Evolutionary conservation across 1,284 basidiomycete species (phyloP).

Genomic region (Sporisorium scitamineum): DNA sequence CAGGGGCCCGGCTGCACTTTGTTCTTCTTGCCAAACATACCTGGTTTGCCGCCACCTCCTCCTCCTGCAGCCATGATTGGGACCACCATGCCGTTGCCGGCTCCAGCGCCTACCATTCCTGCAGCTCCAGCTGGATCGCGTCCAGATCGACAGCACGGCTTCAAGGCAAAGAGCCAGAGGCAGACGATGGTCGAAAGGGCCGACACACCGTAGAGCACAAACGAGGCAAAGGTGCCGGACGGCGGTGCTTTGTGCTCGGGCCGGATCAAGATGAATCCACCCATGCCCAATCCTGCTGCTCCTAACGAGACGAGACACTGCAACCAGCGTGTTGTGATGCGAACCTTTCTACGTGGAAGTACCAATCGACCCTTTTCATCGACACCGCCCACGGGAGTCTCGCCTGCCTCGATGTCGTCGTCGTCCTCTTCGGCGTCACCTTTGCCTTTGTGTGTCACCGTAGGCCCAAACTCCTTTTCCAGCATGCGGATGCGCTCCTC

Average conservation of each 20-base stretch:
- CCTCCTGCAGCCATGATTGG: slow-evolving; percentile 44
- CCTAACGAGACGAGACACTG: slow-evolving; percentile 45
- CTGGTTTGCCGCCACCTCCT: slow-evolving; percentile 12
- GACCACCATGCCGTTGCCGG: slow-evolving; percentile 49
- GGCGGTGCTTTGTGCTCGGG: slow-evolving; percentile 38
- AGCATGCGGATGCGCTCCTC: slow-evolving; percentile 62
- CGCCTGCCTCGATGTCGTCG: slow-evolving; percentile 33
- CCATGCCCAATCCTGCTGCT: slow-evolving; percentile 45
- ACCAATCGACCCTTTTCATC: slow-evolving; percentile 40
- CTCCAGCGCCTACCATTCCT: slow-evolving; percentile 12
- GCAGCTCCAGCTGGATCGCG: slow-evolving; percentile 10
- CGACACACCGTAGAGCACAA: slow-evolving; percentile 49
- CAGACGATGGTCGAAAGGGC: slow-evolving; percentile 47
- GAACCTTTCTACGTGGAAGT: slow-evolving; percentile 35
- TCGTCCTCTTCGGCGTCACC: slow-evolving; percentile 37
- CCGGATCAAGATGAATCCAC: slow-evolving; percentile 51
- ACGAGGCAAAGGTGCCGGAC: slow-evolving; percentile 39
- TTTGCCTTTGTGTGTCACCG: slow-evolving; percentile 40
- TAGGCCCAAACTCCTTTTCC: slow-evolving; percentile 60
- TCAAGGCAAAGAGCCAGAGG: slow-evolving; percentile 43
- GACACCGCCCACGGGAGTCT: slow-evolving; percentile 43
- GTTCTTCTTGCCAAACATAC: slow-evolving; percentile 43
- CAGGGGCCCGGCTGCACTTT: slow-evolving; percentile 31
- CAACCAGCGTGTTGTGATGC: slow-evolving; percentile 34
- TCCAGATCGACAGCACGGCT: slow-evolving; percentile 43